Evolutionary conservation across 441 rosid species (phyloP).

Genomic region (Mallotus repandus): DNA sequence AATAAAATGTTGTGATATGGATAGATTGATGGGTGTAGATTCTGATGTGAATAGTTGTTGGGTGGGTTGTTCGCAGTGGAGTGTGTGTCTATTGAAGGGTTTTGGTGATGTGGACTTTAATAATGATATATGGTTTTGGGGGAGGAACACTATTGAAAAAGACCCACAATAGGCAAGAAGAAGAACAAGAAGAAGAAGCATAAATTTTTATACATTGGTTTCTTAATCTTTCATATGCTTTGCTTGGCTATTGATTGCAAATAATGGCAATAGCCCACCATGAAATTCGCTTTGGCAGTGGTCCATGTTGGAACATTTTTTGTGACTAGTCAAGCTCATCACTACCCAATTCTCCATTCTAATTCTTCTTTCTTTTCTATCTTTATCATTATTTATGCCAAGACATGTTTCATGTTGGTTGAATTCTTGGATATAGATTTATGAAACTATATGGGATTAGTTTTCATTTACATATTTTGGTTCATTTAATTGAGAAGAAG

Average conservation of each 20-base stretch:
- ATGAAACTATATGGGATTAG: too few species aligned
- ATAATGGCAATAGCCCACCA: constrained; percentile 15
- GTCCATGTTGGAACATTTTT: constrained; percentile 6
- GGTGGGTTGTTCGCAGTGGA: constrained; percentile 2
- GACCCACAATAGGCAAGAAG: constrained; percentile 1
- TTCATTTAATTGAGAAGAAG: too few species aligned
- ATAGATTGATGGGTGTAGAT: constrained; percentile 14
- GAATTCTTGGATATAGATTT: too few species aligned
- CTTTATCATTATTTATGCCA: background rate
- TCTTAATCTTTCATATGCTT: background rate
- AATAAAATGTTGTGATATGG: background rate
- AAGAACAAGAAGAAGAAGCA: background rate
- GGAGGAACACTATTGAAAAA: constrained; percentile 22
- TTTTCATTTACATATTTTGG: too few species aligned
- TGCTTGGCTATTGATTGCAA: background rate
- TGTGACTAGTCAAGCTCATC: background rate
- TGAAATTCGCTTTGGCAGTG: constrained; percentile 20
- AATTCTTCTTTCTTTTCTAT: background rate
- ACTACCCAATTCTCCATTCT: background rate
- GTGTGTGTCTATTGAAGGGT: constrained; percentile 25
- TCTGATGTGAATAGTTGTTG: constrained; percentile 5
- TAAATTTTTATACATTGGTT: background rate
- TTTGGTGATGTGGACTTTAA: constrained; percentile 31
- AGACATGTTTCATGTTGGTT: background rate
- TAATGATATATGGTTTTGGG: constrained; percentile 26